A percentile compares a stretch with the other conserved stretches of the same genome.
Evolutionary conservation across 495 filamentous ascomycete genomes (phyloP).

Genomic region (Hypoxylon fuscum): DNA sequence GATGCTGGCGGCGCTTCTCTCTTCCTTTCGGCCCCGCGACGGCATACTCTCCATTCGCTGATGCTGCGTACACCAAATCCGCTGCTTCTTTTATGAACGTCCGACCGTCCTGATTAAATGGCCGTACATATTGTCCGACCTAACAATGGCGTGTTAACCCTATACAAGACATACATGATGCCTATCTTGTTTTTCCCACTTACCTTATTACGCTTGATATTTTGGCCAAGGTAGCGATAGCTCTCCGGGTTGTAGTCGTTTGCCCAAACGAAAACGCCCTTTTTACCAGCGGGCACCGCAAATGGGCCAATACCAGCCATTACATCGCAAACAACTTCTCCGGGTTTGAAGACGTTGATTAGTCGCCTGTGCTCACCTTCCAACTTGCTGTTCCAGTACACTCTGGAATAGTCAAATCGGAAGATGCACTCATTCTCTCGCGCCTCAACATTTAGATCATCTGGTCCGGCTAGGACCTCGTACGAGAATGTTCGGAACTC

Average conservation of each 20-base stretch:
- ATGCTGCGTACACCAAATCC: slow-evolving; percentile 65
- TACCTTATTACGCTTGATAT: slow-evolving; percentile 81
- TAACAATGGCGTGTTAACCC: slow-evolving; percentile 39
- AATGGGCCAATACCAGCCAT: slow-evolving; percentile 99
- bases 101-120: slow-evolving; percentile 82
- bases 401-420: slow-evolving; percentile 80
- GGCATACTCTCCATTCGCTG: slow-evolving; percentile 57
- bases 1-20: slow-evolving; percentile 42
- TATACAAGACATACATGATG: slow-evolving; percentile 3
- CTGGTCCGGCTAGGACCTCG: slow-evolving; percentile 84
- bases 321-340: slow-evolving; percentile 92
- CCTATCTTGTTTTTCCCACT: slow-evolving; percentile 12
- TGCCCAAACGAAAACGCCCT: slow-evolving; percentile 91
- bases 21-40: slow-evolving; percentile 50
- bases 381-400: slow-evolving; percentile 96
- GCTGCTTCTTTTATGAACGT: slow-evolving; percentile 78
- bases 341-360: slow-evolving; percentile 76
- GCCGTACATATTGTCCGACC: slow-evolving; percentile 76
- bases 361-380: slow-evolving; percentile 88
- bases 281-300: slow-evolving; percentile 89
- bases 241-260: slow-evolving; percentile 97
- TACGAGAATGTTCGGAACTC: slow-evolving; percentile 93
- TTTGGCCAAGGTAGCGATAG: slow-evolving; percentile 72
- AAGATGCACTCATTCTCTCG: slow-evolving; percentile 70
- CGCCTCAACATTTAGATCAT: slow-evolving; percentile 82